phyloP scores from a whole-genome alignment of 1,139 yeast species.

The Saccharomycopsis phalli region DNA sequence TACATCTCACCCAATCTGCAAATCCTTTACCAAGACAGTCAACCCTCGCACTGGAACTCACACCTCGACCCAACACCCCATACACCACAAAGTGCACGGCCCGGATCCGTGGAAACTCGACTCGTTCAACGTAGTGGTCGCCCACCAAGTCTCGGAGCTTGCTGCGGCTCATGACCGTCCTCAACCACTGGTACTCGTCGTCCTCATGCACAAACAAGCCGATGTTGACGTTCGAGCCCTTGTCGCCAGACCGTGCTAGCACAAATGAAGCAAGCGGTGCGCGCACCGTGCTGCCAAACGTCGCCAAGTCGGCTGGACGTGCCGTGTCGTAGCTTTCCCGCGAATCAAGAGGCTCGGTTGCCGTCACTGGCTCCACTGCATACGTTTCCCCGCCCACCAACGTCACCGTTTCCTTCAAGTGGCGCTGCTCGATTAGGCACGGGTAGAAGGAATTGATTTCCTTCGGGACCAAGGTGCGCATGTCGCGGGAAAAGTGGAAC shows the following conservation, averaged over 20 bases:
- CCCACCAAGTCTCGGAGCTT: conserved; percentile 19
- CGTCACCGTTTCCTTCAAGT: conserved; percentile 15
- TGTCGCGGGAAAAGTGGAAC: background rate
- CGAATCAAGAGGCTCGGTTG: conserved; percentile 3
- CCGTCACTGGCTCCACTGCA: conserved; percentile 3
- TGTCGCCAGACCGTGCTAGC: conserved; percentile 22
- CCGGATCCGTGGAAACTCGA: conserved; percentile 21
- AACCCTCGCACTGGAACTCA: conserved; percentile 20
- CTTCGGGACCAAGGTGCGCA: conserved; percentile 8
- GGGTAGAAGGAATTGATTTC: conserved; percentile 16
- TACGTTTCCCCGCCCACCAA: conserved; percentile 8
- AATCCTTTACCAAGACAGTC: conserved; percentile 22
- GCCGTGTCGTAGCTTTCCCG: conserved; percentile 19
- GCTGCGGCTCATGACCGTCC: conserved; percentile 21
- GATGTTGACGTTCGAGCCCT: conserved; percentile 21
- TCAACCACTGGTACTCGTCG: conserved; percentile 22
- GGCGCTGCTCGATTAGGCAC: conserved; percentile 8
- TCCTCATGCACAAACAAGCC: conserved; percentile 22
- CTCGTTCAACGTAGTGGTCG: conserved; percentile 21
- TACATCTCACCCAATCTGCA: conserved; percentile 20
- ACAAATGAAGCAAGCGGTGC: conserved; percentile 20
- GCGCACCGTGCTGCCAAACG: conserved; percentile 19
- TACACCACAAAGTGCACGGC: conserved; percentile 23
- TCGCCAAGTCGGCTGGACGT: conserved; percentile 10
- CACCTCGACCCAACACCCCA: conserved; percentile 22